Percentiles rank a stretch among this genome's conserved stretches.
Conservation (phyloP, 2,329 filamentous ascomycete genomes). For the Trichoderma koningii region DNA sequence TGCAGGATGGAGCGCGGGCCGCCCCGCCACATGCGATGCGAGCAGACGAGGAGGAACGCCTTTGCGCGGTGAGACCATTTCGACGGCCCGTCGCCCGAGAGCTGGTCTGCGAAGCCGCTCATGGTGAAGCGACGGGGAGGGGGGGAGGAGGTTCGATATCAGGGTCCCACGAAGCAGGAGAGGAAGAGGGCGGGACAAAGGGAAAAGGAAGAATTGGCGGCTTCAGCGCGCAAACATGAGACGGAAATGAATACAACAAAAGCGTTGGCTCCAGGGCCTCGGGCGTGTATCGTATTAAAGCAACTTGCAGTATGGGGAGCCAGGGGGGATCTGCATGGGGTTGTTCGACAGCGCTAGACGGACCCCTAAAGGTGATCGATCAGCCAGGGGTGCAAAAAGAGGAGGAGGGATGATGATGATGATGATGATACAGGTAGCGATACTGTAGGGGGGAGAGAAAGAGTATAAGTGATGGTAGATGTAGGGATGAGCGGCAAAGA, state of each 20-base stretch:
- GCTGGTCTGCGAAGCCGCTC: conserved; percentile 27
- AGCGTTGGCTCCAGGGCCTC: not conserved
- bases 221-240: conserved; percentile 13
- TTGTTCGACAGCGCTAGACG: not conserved
- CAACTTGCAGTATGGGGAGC: not conserved
- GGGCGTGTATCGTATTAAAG: not conserved
- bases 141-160: not conserved
- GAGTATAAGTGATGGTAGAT: not conserved
- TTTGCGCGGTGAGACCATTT: conserved; percentile 32
- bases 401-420: not conserved
- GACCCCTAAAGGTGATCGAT: conserved; percentile 3
- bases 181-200: not conserved
- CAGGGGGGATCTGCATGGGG: conserved; percentile 2
- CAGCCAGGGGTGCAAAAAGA: not conserved
- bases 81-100: conserved; percentile 32
- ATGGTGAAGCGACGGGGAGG: conserved; percentile 13
- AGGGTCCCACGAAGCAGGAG: not conserved
- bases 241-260: not conserved
- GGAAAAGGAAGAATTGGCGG: not conserved
- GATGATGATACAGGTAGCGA: not conserved
- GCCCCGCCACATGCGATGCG: conserved; percentile 46
- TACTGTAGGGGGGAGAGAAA: not conserved
- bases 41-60: conserved; percentile 44
- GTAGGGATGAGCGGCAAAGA: not conserved
- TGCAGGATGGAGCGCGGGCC: conserved; percentile 39